phyloP scores from a whole-genome alignment of 2,329 filamentous ascomycete genomes.

The Apiospora hydei region DNA sequence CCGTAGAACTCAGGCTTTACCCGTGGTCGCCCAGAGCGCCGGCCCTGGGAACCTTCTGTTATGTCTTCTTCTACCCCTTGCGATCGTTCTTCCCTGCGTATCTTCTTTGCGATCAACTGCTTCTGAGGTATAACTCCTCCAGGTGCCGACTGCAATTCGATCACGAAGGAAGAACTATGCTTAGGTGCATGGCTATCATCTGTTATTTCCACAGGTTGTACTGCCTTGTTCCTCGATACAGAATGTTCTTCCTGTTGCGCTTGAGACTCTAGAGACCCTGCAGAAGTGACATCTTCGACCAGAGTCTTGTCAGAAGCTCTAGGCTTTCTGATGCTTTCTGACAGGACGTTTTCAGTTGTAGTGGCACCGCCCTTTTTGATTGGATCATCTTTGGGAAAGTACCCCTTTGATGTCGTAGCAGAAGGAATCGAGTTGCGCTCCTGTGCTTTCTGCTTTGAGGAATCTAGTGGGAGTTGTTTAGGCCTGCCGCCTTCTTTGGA shows the following conservation, averaged over 20 bases:
- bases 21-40: constrained; percentile 30
- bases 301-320: background rate
- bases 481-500: constrained; percentile 8
- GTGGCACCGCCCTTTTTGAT: background rate
- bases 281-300: background rate
- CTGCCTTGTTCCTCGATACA: background rate
- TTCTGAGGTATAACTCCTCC: constrained; percentile 12
- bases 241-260: constrained; percentile 1
- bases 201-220: background rate
- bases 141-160: constrained; percentile 8
- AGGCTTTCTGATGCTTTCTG: background rate
- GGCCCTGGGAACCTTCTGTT: constrained; percentile 25
- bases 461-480: background rate
- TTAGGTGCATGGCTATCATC: background rate
- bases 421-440: background rate
- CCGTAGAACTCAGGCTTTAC: constrained; percentile 31
- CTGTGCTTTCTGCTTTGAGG: background rate
- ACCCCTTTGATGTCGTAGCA: background rate
- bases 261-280: background rate
- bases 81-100: constrained; percentile 17
- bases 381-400: background rate
- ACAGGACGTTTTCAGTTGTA: background rate
- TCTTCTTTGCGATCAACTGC: constrained; percentile 24
- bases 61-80: constrained; percentile 15
- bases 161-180: background rate